Evolutionary conservation across 805 yeast genomes (phyloP).

Genomic region (Kodamaea restingae): DNA sequence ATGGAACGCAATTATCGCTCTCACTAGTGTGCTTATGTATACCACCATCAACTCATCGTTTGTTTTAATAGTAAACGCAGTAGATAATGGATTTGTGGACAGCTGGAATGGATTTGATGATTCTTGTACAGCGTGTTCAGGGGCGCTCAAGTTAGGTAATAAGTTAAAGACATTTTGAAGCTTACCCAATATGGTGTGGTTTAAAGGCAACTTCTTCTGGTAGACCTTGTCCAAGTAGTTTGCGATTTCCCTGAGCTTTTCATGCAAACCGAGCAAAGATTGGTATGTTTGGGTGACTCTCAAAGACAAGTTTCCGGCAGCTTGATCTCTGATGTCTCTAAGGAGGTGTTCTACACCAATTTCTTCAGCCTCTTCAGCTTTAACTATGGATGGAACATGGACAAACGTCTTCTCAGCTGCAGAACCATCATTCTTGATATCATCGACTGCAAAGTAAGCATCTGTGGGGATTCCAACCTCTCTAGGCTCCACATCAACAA

Average conservation of each 20-base stretch:
- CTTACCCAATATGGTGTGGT: conserved; percentile 86
- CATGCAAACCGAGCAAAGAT: conserved; percentile 80
- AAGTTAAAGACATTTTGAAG: conserved; percentile 92
- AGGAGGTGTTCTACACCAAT: conserved; percentile 96
- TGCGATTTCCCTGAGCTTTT: conserved; percentile 73
- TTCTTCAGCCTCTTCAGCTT: conserved; percentile 99
- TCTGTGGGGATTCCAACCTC: conserved; percentile 92
- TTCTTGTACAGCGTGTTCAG: conserved; percentile 14
- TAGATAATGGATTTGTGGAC: conserved; percentile 49
- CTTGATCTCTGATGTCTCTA: conserved; percentile 93
- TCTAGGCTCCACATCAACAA: conserved; percentile 86
- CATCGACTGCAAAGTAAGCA: conserved; percentile 91
- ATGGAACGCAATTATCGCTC: conserved; percentile 95
- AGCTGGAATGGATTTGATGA: conserved; percentile 20
- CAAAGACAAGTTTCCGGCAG: conserved; percentile 87
- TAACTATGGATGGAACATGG: conserved; percentile 87
- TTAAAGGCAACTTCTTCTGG: conserved; percentile 70
- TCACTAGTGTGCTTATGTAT: conserved; percentile 81
- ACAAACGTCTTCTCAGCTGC: conserved; percentile 88
- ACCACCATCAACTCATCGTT: conserved; percentile 95
- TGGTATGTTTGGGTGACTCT: conserved; percentile 85
- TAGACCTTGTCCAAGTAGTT: conserved; percentile 72
- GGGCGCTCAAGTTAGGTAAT: conserved; percentile 65
- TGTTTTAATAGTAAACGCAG: conserved; percentile 87
- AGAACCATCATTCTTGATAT: conserved; percentile 93